phyloP scores from a whole-genome alignment of 78 protist species.

The Emiliania huxleyi region DNA sequence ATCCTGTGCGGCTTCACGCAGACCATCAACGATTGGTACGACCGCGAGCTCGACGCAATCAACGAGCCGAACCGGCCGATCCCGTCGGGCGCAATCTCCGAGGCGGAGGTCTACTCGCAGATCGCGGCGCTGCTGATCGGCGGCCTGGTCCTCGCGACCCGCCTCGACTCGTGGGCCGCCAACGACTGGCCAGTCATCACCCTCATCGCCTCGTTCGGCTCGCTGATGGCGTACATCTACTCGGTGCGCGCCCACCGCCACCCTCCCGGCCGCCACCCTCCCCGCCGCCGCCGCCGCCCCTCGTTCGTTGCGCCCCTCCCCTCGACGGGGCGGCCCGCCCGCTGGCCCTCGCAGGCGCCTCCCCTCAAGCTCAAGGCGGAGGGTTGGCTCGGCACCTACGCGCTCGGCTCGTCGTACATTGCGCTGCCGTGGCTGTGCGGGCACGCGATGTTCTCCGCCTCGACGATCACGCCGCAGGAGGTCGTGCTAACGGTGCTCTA shows the following conservation, averaged over 20 bases:
- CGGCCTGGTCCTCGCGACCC: constrained; percentile 25
- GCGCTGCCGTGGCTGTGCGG: constrained; percentile 59
- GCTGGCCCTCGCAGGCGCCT: no score
- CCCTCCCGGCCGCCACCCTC: no score
- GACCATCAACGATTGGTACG: constrained; percentile 50
- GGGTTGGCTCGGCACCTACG: background rate
- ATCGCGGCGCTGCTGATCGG: constrained; percentile 24
- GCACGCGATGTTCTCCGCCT: constrained; percentile 3
- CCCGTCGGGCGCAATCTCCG: constrained; percentile 43
- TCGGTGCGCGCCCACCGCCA: no score
- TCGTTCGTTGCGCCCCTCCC: no score
- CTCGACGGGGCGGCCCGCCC: no score
- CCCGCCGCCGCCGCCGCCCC: no score
- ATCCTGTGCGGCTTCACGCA: constrained; percentile 47
- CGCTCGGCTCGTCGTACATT: constrained; percentile 39
- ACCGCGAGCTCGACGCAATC: constrained; percentile 54
- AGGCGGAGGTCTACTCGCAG: constrained; percentile 26
- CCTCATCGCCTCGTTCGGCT: background rate
- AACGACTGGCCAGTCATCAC: constrained; percentile 13
- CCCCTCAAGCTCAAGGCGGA: constrained; percentile 31
- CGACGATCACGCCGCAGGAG: background rate
- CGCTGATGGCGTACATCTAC: constrained; percentile 50
- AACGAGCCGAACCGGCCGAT: constrained; percentile 56
- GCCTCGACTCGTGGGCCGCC: constrained; percentile 6
- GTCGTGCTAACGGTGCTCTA: constrained; percentile 41